phyloP scores from a whole-genome alignment of 371 early-diverging fungal species.

The Zychaea mexicana region DNA sequence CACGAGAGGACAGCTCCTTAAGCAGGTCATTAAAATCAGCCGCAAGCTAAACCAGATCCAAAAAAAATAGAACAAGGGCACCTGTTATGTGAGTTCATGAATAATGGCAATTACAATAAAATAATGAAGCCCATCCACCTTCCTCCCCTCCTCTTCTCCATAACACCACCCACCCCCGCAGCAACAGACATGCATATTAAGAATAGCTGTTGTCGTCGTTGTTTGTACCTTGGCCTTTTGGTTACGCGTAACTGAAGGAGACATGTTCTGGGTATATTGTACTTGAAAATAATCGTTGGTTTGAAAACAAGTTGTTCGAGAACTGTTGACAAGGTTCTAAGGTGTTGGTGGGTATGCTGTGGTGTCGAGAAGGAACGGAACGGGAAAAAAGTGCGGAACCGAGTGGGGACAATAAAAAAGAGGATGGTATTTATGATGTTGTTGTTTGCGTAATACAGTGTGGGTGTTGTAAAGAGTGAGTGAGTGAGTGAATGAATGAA shows the following conservation, averaged over 20 bases:
- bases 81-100: no score
- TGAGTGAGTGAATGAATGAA: conserved; percentile 8
- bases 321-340: no score
- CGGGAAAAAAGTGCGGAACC: conserved; percentile 14
- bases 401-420: no score
- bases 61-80: no score
- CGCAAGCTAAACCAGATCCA: conserved; percentile 16
- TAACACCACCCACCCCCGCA: no score
- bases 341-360: no score
- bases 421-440: no score
- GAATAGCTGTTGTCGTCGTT: not conserved
- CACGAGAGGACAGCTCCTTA: conserved; percentile 24
- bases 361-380: conserved; percentile 15
- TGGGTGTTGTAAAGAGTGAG: not conserved
- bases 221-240: conserved; percentile 28
- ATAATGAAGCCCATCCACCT: not conserved
- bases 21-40: conserved; percentile 32
- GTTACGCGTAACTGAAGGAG: conserved; percentile 13
- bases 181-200: not conserved
- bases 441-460: not conserved
- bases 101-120: no score
- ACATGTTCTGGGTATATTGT: not conserved
- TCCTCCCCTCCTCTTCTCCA: not conserved
- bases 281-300: not conserved
- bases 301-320: not conserved